Conservation (phyloP, 1,284 basidiomycete genomes). For the Amylostereum areolatum region DNA sequence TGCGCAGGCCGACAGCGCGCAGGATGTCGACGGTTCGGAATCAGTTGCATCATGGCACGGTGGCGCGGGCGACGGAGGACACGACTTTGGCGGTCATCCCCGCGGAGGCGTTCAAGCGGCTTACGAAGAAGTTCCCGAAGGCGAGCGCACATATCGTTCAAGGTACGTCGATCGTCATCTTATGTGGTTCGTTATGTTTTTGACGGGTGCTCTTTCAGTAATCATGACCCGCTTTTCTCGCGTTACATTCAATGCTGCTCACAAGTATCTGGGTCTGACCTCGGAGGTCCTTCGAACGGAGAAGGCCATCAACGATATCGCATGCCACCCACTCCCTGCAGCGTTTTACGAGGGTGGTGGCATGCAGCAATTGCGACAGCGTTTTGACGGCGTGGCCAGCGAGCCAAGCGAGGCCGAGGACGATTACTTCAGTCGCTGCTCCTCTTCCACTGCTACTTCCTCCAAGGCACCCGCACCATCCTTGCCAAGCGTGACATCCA, state of each 20-base stretch:
- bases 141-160: slow-evolving; percentile 97
- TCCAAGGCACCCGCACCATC: slow-evolving; percentile 13
- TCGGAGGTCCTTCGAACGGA: slow-evolving; percentile 95
- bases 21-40: slow-evolving; percentile 12
- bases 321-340: slow-evolving; percentile 88
- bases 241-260: slow-evolving; percentile 94
- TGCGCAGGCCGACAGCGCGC: slow-evolving; percentile 8
- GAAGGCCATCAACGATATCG: slow-evolving; percentile 94
- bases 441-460: slow-evolving; percentile 19
- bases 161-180: slow-evolving; percentile 36
- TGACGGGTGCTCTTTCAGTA: slow-evolving; percentile 40
- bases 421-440: slow-evolving; percentile 45
- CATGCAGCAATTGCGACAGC: slow-evolving; percentile 81
- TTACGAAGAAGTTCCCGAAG: slow-evolving; percentile 94
- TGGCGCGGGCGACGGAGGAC: slow-evolving; percentile 90
- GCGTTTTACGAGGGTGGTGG: slow-evolving; percentile 95
- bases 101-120: slow-evolving; percentile 88
- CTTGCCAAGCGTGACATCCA: slow-evolving; percentile 6
- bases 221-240: slow-evolving; percentile 94
- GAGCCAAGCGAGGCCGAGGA: slow-evolving; percentile 40
- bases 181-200: slow-evolving; percentile 8
- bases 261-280: slow-evolving; percentile 94
- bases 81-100: slow-evolving; percentile 98
- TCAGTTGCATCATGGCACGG: slow-evolving; percentile 50
- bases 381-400: slow-evolving; percentile 58